Evolutionary conservation across 2,329 filamentous ascomycete species (phyloP).

Genomic region (Aspergillus sp.): DNA sequence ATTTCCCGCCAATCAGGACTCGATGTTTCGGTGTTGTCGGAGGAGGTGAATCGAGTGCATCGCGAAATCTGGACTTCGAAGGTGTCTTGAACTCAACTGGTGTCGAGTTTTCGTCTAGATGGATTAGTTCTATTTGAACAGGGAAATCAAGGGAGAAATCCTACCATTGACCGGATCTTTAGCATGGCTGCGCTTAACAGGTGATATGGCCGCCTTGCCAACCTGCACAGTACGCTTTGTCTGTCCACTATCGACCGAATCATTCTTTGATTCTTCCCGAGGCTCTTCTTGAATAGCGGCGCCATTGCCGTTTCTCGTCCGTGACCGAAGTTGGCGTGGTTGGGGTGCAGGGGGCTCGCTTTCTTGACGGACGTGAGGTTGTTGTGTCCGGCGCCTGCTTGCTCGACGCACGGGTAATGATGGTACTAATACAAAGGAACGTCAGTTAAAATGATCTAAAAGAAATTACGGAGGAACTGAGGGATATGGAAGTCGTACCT

Average conservation of each 20-base stretch:
- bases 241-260: conserved; percentile 39
- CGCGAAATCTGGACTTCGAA: conserved; percentile 64
- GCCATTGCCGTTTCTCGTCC: conserved; percentile 32
- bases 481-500: conserved; percentile 38
- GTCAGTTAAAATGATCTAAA: not conserved
- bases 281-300: conserved; percentile 32
- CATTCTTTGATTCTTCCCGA: conserved; percentile 23
- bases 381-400: conserved; percentile 52
- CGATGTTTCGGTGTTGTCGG: conserved; percentile 82
- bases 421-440: conserved; percentile 13
- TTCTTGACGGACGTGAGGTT: conserved; percentile 44
- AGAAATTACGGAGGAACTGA: conserved; percentile 5
- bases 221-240: conserved; percentile 52
- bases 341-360: conserved; percentile 27
- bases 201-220: conserved; percentile 44
- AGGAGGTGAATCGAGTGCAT: conserved; percentile 67
- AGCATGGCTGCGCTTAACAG: conserved; percentile 49
- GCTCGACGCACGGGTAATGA: conserved; percentile 39
- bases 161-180: conserved; percentile 43
- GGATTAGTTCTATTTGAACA: conserved; percentile 1
- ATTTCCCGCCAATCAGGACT: conserved; percentile 73
- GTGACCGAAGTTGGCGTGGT: conserved; percentile 38
- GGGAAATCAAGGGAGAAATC: not conserved
- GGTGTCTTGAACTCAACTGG: conserved; percentile 49
- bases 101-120: conserved; percentile 48